phyloP scores from a whole-genome alignment of 2,329 filamentous ascomycete species.

The Colletotrichum kahawae region DNA sequence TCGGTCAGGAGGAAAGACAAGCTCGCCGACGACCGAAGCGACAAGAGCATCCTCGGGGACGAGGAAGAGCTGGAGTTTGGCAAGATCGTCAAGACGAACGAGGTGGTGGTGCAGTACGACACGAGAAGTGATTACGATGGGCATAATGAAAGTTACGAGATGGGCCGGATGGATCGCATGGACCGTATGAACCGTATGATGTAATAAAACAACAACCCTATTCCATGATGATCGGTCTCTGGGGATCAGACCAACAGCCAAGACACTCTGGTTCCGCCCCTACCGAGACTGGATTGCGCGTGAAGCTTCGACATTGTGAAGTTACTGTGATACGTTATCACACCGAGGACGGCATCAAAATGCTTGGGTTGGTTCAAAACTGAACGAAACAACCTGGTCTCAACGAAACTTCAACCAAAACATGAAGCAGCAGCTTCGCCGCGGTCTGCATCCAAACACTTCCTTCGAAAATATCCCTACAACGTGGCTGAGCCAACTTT shows the following conservation, averaged over 20 bases:
- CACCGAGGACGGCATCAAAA: too few species aligned
- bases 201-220: background rate
- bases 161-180: slow-evolving; percentile 13
- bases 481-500: background rate
- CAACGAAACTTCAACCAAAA: background rate
- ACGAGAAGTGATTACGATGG: background rate
- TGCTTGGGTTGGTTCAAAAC: too few species aligned
- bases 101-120: slow-evolving; percentile 24
- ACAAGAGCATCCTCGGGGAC: slow-evolving; percentile 11
- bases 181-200: slow-evolving; percentile 9
- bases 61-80: slow-evolving; percentile 11
- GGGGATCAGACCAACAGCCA: background rate
- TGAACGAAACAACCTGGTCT: too few species aligned
- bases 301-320: background rate
- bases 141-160: background rate
- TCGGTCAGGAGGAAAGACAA: slow-evolving; percentile 6
- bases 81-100: slow-evolving; percentile 25
- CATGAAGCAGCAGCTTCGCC: background rate
- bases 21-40: slow-evolving; percentile 18
- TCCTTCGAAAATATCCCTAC: background rate
- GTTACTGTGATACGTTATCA: too few species aligned
- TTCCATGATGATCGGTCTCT: background rate
- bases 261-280: background rate
- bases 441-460: background rate
- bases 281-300: background rate